phyloP scores from a whole-genome alignment of 768 basidiomycete species.

The Phanerodontia chrysosporium region DNA sequence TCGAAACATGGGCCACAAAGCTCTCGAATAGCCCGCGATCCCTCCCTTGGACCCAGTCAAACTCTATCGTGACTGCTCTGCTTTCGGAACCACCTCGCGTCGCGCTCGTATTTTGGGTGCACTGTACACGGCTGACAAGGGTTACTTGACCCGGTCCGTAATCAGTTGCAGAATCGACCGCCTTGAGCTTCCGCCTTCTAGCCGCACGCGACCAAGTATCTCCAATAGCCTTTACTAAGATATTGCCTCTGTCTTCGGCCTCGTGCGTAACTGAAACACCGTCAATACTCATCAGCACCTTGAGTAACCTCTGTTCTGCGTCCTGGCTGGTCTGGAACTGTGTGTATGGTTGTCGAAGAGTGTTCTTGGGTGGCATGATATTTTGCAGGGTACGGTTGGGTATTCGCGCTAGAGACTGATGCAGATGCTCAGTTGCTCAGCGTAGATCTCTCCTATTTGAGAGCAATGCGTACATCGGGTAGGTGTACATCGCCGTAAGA shows the following conservation, averaged over 20 bases:
- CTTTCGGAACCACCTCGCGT: slow-evolving; percentile 2
- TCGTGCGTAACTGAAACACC: slow-evolving; percentile 18
- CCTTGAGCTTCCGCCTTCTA: slow-evolving; percentile 40
- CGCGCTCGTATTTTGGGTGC: slow-evolving; percentile 13
- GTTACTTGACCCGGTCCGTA: background rate
- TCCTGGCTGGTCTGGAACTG: background rate
- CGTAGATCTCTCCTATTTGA: too few relatives aligned
- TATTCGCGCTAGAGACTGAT: slow-evolving; percentile 34
- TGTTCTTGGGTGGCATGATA: slow-evolving; percentile 59
- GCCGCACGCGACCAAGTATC: slow-evolving; percentile 71
- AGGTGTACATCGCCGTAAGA: slow-evolving; percentile 60
- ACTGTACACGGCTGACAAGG: slow-evolving; percentile 23
- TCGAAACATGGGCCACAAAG: slow-evolving; percentile 60
- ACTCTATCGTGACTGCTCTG: slow-evolving; percentile 31
- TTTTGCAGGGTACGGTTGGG: slow-evolving; percentile 39
- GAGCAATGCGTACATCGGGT: slow-evolving; percentile 75
- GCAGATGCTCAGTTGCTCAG: background rate
- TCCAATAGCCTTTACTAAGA: slow-evolving; percentile 13
- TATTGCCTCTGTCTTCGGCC: background rate
- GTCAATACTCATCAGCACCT: slow-evolving; percentile 32
- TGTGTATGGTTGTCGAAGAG: slow-evolving; percentile 38
- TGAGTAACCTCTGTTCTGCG: slow-evolving; percentile 21
- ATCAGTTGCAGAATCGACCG: slow-evolving; percentile 1
- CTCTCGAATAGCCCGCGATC: slow-evolving; percentile 61
- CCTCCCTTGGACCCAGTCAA: slow-evolving; percentile 60